Base-by-base conservation (phyloP, 176 grass and related monocot genomes). In the Aechmea fasciata region DNA sequence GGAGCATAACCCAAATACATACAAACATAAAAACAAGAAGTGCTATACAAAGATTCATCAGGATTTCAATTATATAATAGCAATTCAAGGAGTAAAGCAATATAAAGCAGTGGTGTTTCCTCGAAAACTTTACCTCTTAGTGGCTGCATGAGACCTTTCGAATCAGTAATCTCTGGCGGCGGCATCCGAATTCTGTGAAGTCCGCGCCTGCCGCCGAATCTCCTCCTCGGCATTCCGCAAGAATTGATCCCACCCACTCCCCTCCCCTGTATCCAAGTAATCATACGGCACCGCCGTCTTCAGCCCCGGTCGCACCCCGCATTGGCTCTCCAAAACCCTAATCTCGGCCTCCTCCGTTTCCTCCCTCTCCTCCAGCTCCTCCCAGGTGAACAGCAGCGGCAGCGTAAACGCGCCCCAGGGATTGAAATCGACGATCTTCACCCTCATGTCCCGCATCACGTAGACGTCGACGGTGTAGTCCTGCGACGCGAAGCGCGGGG, bases 231-330 rank as follows among this genome's bases (percentile, higher is more conserved):
- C 89, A 57, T 87, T 97, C 84, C 76, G 84, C 74, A 97, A 67
- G 74, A 97, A 90, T 70, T 79, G 80, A 71, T 97, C 89, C 93
- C 93, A 97, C 23, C 92, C 93, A 52, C 93, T 97, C 3, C 89
- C 86, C 48, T 97, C 79, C 2, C 84, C 87, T 74, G 79, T 92
- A 85, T 92, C 84, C 71, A 97, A 82, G 83, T 92, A 92, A 78
- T 97, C 94, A 78, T 85, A 92, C 0, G 94, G 89, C 53, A 92
- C 74, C 1, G 94, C 86, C n/a, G 94, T 97, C 82, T 87, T 92
- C 54, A 97, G 74, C 52, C 94, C 89, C 29, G 94, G 94, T 62
- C 86, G 88, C 69, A 97, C 86, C 12, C 86, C 89, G 47, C 81
- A 81, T 50, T 84, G 84, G 49, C 77, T 81, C 77, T 92, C 85